Evolutionary conservation across 495 filamentous ascomycete species (phyloP), one percentile per base, ranked within the genome.

Genomic region (Penicillium lagena): DNA sequence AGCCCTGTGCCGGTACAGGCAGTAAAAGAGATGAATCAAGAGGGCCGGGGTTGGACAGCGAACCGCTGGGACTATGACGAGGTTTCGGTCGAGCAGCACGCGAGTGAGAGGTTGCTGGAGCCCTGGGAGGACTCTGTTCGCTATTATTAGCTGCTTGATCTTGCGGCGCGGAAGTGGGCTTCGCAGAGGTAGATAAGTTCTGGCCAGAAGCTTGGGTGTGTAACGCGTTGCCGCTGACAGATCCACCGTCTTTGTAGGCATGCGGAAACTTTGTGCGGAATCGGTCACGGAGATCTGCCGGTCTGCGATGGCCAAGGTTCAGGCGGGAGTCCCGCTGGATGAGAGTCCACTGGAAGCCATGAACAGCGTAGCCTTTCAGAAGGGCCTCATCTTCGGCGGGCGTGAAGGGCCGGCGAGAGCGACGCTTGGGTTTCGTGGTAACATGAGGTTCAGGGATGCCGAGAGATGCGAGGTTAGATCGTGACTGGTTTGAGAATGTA

Each of bases 241-340:
- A 66, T 14, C 70, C 70, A 6, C 68, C 70, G 12, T 81, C 68
- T 27, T 72, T 75, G 56, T 86, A 93, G 38, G 82, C 77, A 32
- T 86, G 79, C 7, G 89, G 87, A 49, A 83, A 90, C 42, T 83
- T 85, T 46, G 86, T 89, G 13, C 90, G 76, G 42, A 94, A 84
- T 7, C 89, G 75, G 62, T 96, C 90, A 39, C 90, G 72, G 10
- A 96, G 67, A 55, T 96, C 88, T 6, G 86, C 89, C 2, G 87
- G 79, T 32, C 80, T 77, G 44, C 89, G 77, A 53, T 71, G 78
- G 8, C 71, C 63, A 9, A 96, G 68, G 13, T 82, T 75, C 39
- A 90, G 76, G 12, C 72, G 70, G 9, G 75, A 65, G 53, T 95
- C 88, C 39, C 82, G 74, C 50, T 84, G 81, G 22, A 96, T 95